A percentile compares a stretch with the other conserved stretches of the same genome.
Conservation (phyloP, 306 rosid species). For the Quercus parvula region DNA sequence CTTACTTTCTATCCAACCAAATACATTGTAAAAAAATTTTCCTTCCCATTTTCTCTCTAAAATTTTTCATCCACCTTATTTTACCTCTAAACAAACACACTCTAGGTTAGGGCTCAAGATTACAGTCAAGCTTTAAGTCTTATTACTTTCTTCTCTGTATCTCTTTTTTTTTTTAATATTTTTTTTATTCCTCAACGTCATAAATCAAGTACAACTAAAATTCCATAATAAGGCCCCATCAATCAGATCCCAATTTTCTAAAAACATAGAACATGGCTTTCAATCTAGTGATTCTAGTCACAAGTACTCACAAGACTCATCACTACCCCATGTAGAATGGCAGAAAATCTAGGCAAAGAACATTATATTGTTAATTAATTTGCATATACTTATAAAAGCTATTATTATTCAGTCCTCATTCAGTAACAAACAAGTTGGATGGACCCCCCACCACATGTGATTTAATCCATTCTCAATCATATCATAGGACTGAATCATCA, state of each 20-base stretch:
- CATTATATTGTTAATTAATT: neutral
- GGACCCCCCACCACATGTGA: conserved; percentile 8
- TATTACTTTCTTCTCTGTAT: no score
- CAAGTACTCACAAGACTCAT: neutral
- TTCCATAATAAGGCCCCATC: neutral
- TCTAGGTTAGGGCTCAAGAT: no score
- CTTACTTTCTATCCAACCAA: no score
- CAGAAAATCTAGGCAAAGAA: neutral
- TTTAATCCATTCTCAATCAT: conserved; percentile 1
- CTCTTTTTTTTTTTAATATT: no score
- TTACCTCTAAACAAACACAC: no score
- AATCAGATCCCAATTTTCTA: neutral
- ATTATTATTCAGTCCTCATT: neutral
- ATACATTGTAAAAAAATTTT: no score
- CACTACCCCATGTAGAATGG: neutral
- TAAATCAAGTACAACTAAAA: neutral
- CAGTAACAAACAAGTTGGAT: conserved; percentile 1
- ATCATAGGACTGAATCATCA: neutral
- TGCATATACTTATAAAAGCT: neutral
- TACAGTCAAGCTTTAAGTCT: no score
- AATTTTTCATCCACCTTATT: no score
- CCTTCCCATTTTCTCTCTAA: no score
- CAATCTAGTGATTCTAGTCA: neutral
- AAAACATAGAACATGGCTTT: neutral
- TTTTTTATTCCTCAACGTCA: neutral